Conservation (phyloP, 2,329 filamentous ascomycete genomes). For the Zymoseptoria ardabiliae region DNA sequence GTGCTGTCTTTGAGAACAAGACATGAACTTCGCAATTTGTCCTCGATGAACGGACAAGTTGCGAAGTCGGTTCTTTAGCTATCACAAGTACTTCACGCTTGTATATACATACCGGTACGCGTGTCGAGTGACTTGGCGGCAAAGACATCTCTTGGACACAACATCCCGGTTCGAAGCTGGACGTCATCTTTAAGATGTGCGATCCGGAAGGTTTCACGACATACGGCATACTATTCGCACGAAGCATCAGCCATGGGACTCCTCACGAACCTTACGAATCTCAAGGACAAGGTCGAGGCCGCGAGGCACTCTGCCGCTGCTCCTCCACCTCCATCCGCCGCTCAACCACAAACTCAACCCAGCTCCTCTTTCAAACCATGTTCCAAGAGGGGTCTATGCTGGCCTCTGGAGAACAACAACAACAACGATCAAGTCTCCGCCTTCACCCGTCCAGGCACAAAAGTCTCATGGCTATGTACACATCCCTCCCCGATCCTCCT, state of each 20-base stretch:
- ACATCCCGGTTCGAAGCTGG: not conserved
- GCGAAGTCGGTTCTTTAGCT: no score
- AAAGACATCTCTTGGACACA: not conserved
- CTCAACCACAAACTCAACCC: not conserved
- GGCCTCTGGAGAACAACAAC: constrained; percentile 27
- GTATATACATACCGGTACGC: not conserved
- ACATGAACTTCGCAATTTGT: no score
- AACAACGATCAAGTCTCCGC: constrained; percentile 20
- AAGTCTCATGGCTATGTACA: constrained; percentile 27
- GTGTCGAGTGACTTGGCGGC: not conserved
- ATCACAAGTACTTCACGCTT: not conserved
- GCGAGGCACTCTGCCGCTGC: not conserved
- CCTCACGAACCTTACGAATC: not conserved
- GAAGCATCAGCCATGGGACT: not conserved
- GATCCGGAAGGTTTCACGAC: not conserved
- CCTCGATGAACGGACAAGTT: no score
- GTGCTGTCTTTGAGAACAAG: no score
- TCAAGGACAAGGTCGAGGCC: not conserved
- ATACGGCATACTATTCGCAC: not conserved
- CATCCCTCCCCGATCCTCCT: not conserved
- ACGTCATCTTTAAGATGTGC: not conserved
- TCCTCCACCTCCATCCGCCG: not conserved
- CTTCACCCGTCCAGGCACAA: constrained; percentile 28
- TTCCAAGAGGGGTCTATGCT: constrained; percentile 29
- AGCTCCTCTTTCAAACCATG: not conserved